Evolutionary conservation across 2,329 filamentous ascomycete species (phyloP), one percentile per base, ranked within the genome.

Genomic region (Penicillium sp.): DNA sequence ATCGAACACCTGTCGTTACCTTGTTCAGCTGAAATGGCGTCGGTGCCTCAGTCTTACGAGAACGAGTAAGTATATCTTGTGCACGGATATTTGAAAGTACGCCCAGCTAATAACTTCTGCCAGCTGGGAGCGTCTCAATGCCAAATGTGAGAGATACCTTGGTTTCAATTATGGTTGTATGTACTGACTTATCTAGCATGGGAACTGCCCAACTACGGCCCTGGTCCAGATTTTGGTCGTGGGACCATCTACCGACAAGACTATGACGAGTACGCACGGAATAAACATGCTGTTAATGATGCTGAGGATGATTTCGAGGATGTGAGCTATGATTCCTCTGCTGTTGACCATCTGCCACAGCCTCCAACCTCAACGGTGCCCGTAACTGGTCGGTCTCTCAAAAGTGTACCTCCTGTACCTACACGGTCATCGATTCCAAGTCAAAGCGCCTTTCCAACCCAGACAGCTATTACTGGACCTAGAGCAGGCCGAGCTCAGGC

Each of bases 121-220:
- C 10, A 55, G 53, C 8, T 55, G 53, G 53, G 53, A 55, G 23
- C 47, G 40, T 11, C 6, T 31, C 10, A 50, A 50, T 23, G 53
- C 53, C 10, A 50, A 55, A 19, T 55, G 53, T 55, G 6, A 44
- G 53, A 29, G 8, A 23, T 4, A 27, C n/a, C 2, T 5, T 15
- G 2, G 5, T 38, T 13, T 33, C 13, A 8, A 23, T 10, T 19
- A 31, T 50, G n/a, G 25, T 4, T 46, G 1, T 29, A 19, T 3
- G 5, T 16, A 34, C 53, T 51, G 15, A 51, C 23, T n/a, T 50
- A 6, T 9, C 4, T 27, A 55, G 53, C 53, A 36, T 55, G 53
- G 53, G 53, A 50, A 19, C 38, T 55, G 9, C 53, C 53, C 0
- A 23, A 55, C 21, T 55, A 55, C 7, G 53, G 53, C 15, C 53